phyloP scores from a whole-genome alignment of 805 yeast genomes.

The Danielia reshetovae region DNA sequence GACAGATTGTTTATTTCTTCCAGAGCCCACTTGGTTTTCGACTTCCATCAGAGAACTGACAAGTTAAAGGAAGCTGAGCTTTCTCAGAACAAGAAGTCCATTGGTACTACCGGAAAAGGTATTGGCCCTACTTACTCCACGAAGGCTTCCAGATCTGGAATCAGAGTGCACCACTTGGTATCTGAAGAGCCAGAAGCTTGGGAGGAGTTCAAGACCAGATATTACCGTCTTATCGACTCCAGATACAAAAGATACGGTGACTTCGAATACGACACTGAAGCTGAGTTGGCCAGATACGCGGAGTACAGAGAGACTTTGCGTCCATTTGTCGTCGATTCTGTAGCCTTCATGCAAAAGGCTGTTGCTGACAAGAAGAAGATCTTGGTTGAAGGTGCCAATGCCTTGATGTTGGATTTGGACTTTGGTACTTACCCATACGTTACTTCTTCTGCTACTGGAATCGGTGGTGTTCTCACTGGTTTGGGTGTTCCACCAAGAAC shows the following conservation, averaged over 20 bases:
- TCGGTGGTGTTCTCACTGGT: conserved; percentile 98
- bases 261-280: conserved; percentile 81
- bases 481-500: conserved; percentile 91
- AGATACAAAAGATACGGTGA: conserved; percentile 90
- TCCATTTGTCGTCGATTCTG: conserved; percentile 93
- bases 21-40: conserved; percentile 94
- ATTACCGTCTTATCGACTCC: conserved; percentile 71
- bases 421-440: conserved; percentile 98
- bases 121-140: conserved; percentile 98
- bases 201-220: conserved; percentile 81
- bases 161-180: conserved; percentile 93
- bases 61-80: conserved; percentile 92
- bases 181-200: conserved; percentile 87
- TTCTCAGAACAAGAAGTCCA: conserved; percentile 71
- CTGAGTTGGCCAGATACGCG: conserved; percentile 75
- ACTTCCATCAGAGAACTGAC: conserved; percentile 96
- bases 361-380: conserved; percentile 75
- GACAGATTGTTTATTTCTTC: conserved; percentile 84
- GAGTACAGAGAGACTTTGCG: conserved; percentile 65
- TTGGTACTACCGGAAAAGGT: conserved; percentile 99
- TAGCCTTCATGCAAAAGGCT: conserved; percentile 78
- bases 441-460: conserved; percentile 92
- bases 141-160: conserved; percentile 93
- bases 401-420: conserved; percentile 94
- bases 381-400: conserved; percentile 96